Conservation (phyloP, 2,329 filamentous ascomycete species). For the Clarireedia monteithiana region DNA sequence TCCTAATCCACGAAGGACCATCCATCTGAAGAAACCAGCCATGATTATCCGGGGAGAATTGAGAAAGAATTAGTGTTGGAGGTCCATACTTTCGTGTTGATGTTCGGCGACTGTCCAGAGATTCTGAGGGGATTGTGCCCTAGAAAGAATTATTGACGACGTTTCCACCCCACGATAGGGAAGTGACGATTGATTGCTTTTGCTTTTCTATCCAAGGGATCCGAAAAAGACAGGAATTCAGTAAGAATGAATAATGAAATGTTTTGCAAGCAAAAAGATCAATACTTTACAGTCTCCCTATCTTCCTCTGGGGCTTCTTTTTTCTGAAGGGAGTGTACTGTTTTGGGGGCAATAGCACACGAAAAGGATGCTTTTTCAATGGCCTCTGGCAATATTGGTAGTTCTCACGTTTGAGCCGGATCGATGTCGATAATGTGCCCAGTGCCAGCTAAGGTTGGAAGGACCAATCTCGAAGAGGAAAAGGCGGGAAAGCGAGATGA, state of each 20-base stretch:
- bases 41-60: background rate
- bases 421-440: too few relatives aligned
- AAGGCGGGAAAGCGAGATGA: too few relatives aligned
- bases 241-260: background rate
- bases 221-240: background rate
- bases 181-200: background rate
- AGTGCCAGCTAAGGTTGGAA: too few relatives aligned
- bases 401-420: too few relatives aligned
- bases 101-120: background rate
- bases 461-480: too few relatives aligned
- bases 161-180: background rate
- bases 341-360: too few relatives aligned
- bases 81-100: slow-evolving; percentile 2
- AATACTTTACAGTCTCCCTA: background rate
- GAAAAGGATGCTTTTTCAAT: too few relatives aligned
- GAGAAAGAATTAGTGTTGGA: background rate
- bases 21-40: slow-evolving; percentile 1
- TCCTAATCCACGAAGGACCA: slow-evolving; percentile 2
- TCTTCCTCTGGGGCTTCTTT: background rate
- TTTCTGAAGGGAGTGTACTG: background rate
- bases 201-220: background rate
- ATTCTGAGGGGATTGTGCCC: background rate
- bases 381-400: too few relatives aligned
- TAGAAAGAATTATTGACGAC: background rate
- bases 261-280: background rate